phyloP scores from a whole-genome alignment of 2,329 filamentous ascomycete genomes.

The Cercospora sesami region DNA sequence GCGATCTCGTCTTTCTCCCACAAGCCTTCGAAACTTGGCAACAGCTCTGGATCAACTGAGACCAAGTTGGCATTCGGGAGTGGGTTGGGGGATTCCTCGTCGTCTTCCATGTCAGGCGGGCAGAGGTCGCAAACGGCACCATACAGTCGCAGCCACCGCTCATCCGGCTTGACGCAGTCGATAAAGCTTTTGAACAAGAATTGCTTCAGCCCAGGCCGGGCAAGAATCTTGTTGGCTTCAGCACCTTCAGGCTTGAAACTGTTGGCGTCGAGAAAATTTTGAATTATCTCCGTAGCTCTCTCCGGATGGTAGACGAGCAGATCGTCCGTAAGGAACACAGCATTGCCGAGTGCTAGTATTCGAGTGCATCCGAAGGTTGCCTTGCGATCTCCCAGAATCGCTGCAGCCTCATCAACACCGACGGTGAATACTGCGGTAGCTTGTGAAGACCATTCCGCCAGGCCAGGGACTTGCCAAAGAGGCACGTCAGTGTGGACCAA shows the following conservation, averaged over 20 bases:
- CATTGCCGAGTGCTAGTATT: conserved; percentile 43
- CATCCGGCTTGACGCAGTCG: conserved; percentile 19
- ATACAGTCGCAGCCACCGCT: conserved; percentile 26
- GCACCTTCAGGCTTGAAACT: conserved; percentile 31
- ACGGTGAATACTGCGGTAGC: conserved; percentile 38
- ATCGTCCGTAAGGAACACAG: conserved; percentile 48
- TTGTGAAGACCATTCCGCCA: conserved; percentile 38
- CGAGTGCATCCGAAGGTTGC: conserved; percentile 30
- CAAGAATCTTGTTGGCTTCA: conserved; percentile 30
- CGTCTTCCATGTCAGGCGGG: conserved; percentile 29
- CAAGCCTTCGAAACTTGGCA: conserved; percentile 29
- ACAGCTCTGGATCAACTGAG: conserved; percentile 27
- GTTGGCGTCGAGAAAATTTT: conserved; percentile 39
- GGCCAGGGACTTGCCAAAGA: conserved; percentile 37
- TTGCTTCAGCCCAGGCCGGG: conserved; percentile 33
- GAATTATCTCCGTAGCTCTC: conserved; percentile 41
- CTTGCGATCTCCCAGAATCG: conserved; percentile 21
- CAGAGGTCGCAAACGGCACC: conserved; percentile 32
- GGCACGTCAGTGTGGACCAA: conserved; percentile 39
- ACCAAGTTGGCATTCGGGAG: conserved; percentile 27
- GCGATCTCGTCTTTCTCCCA: conserved; percentile 31
- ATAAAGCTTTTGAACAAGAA: conserved; percentile 28
- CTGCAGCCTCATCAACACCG: conserved; percentile 32
- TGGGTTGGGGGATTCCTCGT: conserved; percentile 20
- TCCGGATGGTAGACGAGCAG: conserved; percentile 44